Conservation (phyloP, 768 basidiomycete genomes). For the Mrakia hoshinonis region DNA sequence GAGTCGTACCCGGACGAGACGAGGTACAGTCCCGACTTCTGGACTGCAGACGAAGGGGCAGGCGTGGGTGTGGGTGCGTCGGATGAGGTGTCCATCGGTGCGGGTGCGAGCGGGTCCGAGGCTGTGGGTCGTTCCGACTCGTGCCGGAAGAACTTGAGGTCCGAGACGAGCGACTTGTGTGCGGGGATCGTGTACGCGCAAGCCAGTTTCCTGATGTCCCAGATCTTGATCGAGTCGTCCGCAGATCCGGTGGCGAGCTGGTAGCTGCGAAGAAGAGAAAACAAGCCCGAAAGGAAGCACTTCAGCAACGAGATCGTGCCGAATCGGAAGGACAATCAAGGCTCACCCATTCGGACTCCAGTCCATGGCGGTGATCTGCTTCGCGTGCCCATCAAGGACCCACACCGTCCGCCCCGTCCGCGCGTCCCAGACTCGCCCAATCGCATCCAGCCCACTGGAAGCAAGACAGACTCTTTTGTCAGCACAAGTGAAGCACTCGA, state of each 20-base stretch:
- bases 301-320: not conserved
- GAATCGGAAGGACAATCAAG: too few species aligned
- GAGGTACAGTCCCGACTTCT: constrained; percentile 82
- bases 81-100: constrained; percentile 16
- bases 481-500: not conserved
- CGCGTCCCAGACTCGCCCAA: constrained; percentile 94
- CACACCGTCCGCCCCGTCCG: constrained; percentile 91
- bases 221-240: constrained; percentile 96
- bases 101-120: constrained; percentile 2
- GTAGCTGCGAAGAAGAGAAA: constrained; percentile 52
- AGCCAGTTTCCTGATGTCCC: constrained; percentile 91
- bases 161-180: constrained; percentile 87
- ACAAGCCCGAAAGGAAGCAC: constrained; percentile 61
- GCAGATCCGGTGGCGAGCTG: constrained; percentile 95
- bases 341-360: constrained; percentile 93
- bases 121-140: constrained; percentile 31
- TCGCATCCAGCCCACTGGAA: constrained; percentile 81
- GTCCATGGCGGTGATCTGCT: constrained; percentile 78
- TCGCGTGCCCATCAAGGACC: constrained; percentile 94
- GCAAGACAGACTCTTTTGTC: constrained; percentile 7
- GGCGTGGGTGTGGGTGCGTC: not conserved
- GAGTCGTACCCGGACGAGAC: constrained; percentile 92
- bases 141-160: constrained; percentile 80
- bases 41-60: constrained; percentile 3
- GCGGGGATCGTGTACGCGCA: constrained; percentile 94